A percentile compares a stretch with the other conserved stretches of the same genome.
Conservation (phyloP, 2,329 filamentous ascomycete genomes). For the Fusarium mexicanum region DNA sequence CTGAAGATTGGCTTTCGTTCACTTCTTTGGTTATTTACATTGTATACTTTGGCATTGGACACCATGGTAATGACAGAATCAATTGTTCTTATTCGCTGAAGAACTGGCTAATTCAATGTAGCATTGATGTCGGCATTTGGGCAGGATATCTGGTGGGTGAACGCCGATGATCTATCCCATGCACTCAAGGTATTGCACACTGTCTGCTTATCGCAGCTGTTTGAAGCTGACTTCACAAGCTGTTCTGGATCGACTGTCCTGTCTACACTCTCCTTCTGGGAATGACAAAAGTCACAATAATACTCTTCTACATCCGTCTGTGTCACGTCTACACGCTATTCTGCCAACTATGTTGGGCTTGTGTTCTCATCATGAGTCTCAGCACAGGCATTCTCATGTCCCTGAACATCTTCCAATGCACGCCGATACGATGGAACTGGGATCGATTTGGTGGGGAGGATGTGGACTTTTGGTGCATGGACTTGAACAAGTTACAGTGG, state of each 20-base stretch:
- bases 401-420: conserved; percentile 3
- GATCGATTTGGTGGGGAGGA: background rate
- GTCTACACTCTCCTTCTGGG: conserved; percentile 2
- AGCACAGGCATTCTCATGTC: background rate
- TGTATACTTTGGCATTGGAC: conserved; percentile 6
- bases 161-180: background rate
- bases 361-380: background rate
- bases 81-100: background rate
- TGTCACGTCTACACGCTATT: conserved; percentile 8
- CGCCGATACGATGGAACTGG: conserved; percentile 13
- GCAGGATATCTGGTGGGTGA: conserved; percentile 11
- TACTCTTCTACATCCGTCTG: conserved; percentile 5
- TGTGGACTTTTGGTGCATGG: background rate
- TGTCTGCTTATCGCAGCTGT: rapidly evolving
- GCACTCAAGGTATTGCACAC: background rate
- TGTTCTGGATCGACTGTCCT: conserved; percentile 12
- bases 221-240: background rate
- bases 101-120: background rate
- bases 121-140: conserved; percentile 13
- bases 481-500: conserved; percentile 10
- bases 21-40: background rate
- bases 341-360: conserved; percentile 3
- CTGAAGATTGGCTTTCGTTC: conserved; percentile 2
- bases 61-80: background rate
- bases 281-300: conserved; percentile 10